Evolutionary conservation across 495 filamentous ascomycete species (phyloP).

Genomic region (Xylaria flabelliformis): DNA sequence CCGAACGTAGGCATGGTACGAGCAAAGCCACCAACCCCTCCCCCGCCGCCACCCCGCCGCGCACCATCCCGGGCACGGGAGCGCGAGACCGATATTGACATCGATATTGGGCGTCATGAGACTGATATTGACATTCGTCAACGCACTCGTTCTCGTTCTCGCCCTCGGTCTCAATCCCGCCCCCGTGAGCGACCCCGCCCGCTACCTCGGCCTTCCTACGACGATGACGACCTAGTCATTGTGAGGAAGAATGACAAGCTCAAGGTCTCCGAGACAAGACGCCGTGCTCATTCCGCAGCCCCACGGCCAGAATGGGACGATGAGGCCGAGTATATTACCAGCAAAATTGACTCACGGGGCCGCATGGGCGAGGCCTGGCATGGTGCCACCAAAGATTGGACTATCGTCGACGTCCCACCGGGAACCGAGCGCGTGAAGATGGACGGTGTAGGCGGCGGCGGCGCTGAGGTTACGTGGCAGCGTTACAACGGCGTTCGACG

Average conservation of each 20-base stretch:
- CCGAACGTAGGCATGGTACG: conserved; percentile 46
- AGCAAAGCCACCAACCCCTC: conserved; percentile 54
- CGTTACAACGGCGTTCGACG: conserved; percentile 77
- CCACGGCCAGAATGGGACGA: conserved; percentile 52
- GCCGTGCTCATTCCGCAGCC: conserved; percentile 56
- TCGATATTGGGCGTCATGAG: conserved; percentile 51
- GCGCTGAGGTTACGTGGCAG: conserved; percentile 74
- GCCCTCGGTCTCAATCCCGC: conserved; percentile 41
- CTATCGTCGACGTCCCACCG: conserved; percentile 79
- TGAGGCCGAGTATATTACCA: conserved; percentile 72
- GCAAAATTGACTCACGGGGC: conserved; percentile 62
- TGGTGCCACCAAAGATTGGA: conserved; percentile 74
- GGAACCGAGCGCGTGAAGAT: conserved; percentile 77
- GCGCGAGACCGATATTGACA: conserved; percentile 61
- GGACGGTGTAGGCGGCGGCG: conserved; percentile 72
- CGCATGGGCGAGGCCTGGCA: conserved; percentile 70
- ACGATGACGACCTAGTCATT: conserved; percentile 49
- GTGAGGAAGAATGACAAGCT: conserved; percentile 69
- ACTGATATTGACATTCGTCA: conserved; percentile 58
- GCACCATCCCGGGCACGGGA: conserved; percentile 42
- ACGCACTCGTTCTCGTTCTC: conserved; percentile 43
- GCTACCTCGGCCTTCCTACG: conserved; percentile 39
- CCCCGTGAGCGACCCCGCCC: conserved; percentile 45
- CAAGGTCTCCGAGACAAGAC: conserved; percentile 49
- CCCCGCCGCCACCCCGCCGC: conserved; percentile 47